Evolutionary conservation across 2,329 filamentous ascomycete species (phyloP).

Genomic region (Shiraia sp.): DNA sequence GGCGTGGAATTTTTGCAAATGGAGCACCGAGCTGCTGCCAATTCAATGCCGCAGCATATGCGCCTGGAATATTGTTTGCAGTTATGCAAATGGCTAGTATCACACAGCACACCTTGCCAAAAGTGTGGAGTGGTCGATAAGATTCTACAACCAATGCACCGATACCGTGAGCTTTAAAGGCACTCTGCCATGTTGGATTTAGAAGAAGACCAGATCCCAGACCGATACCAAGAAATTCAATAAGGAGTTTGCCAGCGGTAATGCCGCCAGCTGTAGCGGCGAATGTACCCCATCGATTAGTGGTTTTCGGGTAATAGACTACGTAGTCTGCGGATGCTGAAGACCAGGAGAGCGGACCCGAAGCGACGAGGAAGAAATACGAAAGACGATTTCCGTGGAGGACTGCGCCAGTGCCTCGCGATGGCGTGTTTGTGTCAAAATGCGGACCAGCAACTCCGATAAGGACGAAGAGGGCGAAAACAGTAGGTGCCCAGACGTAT

Average conservation of each 20-base stretch:
- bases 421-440: constrained; percentile 58
- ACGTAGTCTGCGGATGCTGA: constrained; percentile 67
- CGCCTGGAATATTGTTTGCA: constrained; percentile 72
- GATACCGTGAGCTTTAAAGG: constrained; percentile 57
- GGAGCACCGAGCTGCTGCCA: constrained; percentile 66
- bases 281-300: constrained; percentile 58
- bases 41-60: constrained; percentile 67
- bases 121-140: constrained; percentile 62
- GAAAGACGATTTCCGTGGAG: constrained; percentile 62
- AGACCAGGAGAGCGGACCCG: constrained; percentile 63
- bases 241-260: constrained; percentile 59
- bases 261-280: constrained; percentile 60
- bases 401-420: constrained; percentile 52
- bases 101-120: constrained; percentile 72
- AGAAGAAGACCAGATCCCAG: constrained; percentile 60
- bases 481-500: constrained; percentile 29
- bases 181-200: constrained; percentile 57
- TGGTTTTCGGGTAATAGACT: constrained; percentile 62
- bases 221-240: constrained; percentile 64
- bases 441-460: constrained; percentile 41
- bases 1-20: constrained; percentile 66
- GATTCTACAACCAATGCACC: constrained; percentile 66
- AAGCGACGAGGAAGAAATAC: constrained; percentile 70
- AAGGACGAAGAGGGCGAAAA: constrained; percentile 29
- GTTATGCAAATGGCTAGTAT: constrained; percentile 68